Evolutionary conservation across 2,329 filamentous ascomycete genomes (phyloP), one percentile per base, ranked within the genome.

Genomic region (Pleochaeta shiraiana): DNA sequence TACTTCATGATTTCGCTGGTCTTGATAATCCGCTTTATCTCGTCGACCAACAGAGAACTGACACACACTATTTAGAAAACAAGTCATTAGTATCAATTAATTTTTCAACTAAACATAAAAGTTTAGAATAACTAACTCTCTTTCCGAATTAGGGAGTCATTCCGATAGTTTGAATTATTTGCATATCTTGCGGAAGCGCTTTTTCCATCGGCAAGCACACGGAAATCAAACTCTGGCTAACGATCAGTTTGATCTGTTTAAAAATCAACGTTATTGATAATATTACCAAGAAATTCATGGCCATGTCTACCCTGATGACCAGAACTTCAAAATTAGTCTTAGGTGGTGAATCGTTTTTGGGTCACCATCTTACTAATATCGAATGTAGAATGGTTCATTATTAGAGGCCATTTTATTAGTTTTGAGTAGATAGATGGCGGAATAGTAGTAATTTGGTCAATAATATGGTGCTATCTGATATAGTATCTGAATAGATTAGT

Each of bases 131-230:
- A 75, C 90, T 70, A 79, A 96, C 93, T 98, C 79, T 98, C 93
- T 91, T 98, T 98, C 69, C 93, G 87, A 73, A 98, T 98, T 70
- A 98, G 79, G 68, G 91, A 96, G 74, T 98, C 93, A 76, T 98
- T 98, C 72, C 93, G 86, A 77, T 98, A 98, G 77, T 98, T 98
- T 65, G 92, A 97, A 76, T 98, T 98, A 80, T 98, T 98, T 68
- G 93, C 93, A 77, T 98, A 98, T 76, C 93, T 86, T 34, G 92
- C 90, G 63, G 93, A 88, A 7, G 93, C 93, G 73, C 91, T 96
- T 67, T 89, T 84, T 63, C 93, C 93, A 74, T 98, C 93, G 64
- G 90, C 90, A 57, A 97, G 83, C 28, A 90, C 89, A 65, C 92
- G 83, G 72, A 98, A 93, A 74, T 98, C 93, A 75, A 98, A 98